These are phyloP conservation scores for Aspergillus hancockii DNA, from an alignment of 495 filamentous ascomycete species.

Conservation along the genomic window DNA sequence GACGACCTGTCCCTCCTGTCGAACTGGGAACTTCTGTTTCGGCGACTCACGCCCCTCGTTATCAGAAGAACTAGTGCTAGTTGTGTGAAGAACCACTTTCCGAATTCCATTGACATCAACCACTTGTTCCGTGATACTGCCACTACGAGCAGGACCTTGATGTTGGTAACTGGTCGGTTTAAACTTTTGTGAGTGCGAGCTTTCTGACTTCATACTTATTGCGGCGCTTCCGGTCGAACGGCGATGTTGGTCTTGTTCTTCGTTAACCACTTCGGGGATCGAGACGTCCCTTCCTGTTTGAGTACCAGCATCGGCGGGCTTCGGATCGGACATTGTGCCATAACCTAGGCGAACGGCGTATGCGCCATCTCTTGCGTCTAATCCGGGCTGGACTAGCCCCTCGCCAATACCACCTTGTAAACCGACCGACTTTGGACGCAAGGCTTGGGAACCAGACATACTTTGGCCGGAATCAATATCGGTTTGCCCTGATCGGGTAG, in stretches of 20 bases:
- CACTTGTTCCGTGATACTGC: conserved; percentile 87
- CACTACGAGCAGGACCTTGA: conserved; percentile 66
- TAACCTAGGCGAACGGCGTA: conserved; percentile 67
- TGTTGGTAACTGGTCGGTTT: conserved; percentile 33
- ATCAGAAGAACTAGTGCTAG: conserved; percentile 52
- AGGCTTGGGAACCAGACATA: conserved; percentile 26
- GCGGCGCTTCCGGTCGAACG: conserved; percentile 24
- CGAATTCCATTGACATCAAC: conserved; percentile 78
- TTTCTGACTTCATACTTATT: conserved; percentile 44
- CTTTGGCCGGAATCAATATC: conserved; percentile 38
- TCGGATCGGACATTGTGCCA: conserved; percentile 48
- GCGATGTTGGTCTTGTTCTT: conserved; percentile 36
- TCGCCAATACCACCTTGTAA: conserved; percentile 53
- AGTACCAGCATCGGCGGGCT: conserved; percentile 27
- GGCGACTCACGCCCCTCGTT: conserved; percentile 23
- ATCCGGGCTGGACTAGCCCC: conserved; percentile 50
- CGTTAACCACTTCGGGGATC: conserved; percentile 39
- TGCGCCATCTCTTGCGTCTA: conserved; percentile 66
- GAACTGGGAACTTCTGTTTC: conserved; percentile 16
- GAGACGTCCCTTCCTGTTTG: conserved; percentile 32
- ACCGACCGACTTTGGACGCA: conserved; percentile 22
- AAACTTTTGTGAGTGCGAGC: conserved; percentile 25
- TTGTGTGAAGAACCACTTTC: conserved; percentile 82
- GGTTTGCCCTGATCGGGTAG: conserved; percentile 39
- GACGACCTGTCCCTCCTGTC: conserved; percentile 15